Percentiles rank a stretch among this genome's conserved stretches.
These are phyloP conservation scores for Breynia disticha DNA, from an alignment of 441 rosid genomes.

Conservation along the genomic window DNA sequence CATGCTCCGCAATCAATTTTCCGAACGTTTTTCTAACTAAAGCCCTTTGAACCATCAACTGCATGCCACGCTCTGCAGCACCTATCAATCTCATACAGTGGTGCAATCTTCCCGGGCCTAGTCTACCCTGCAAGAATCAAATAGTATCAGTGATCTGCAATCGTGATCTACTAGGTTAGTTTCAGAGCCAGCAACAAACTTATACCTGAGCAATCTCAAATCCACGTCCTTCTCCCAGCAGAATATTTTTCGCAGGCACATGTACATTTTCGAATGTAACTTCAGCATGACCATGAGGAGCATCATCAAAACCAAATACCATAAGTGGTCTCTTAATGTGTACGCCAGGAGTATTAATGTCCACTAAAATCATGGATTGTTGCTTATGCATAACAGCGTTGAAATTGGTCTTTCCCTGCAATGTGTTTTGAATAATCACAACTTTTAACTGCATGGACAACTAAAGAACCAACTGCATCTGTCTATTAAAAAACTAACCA, in stretches of 20 bases:
- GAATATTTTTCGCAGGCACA: slow-evolving; percentile 80
- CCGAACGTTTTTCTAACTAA: slow-evolving; percentile 75
- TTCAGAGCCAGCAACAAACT: too few species aligned
- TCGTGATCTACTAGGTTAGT: too few species aligned
- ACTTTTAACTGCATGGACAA: slow-evolving; percentile 5
- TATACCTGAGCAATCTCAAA: slow-evolving; percentile 98
- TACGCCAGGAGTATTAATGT: slow-evolving; percentile 66
- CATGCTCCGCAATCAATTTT: slow-evolving; percentile 79
- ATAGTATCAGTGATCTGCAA: background rate
- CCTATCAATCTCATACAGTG: slow-evolving; percentile 97
- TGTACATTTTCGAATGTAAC: slow-evolving; percentile 60
- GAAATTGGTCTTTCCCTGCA: slow-evolving; percentile 94
- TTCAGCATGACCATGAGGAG: slow-evolving; percentile 99
- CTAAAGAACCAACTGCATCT: slow-evolving; percentile 4
- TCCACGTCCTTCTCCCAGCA: slow-evolving; percentile 96
- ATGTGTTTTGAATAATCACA: slow-evolving; percentile 10
- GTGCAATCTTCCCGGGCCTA: slow-evolving; percentile 98
- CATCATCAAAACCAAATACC: slow-evolving; percentile 94
- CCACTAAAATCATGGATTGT: slow-evolving; percentile 96
- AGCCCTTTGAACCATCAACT: slow-evolving; percentile 85
- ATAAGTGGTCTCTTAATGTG: slow-evolving; percentile 65
- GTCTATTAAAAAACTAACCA: slow-evolving; percentile 51
- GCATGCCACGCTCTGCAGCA: slow-evolving; percentile 97
- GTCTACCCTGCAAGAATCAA: slow-evolving; percentile 60
- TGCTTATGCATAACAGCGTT: slow-evolving; percentile 75